These are phyloP conservation scores for Iris pallida DNA, from an alignment of 116 monocot genomes.

Conservation along the genomic window DNA sequence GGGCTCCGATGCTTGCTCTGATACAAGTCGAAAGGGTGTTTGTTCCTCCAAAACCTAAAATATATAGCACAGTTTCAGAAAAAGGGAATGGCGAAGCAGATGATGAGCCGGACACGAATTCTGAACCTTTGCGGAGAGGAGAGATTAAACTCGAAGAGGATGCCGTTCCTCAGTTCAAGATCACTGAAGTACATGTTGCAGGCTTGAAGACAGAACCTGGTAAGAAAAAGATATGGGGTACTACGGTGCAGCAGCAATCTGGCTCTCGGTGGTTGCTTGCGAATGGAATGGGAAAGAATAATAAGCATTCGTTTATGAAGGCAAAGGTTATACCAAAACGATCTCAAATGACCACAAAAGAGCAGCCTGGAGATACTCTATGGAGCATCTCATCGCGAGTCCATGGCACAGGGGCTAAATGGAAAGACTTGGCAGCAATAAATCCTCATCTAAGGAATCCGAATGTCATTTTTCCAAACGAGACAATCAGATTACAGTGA, in stretches of 20 bases:
- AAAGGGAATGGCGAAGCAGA: slow-evolving; percentile 26
- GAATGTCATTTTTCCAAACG: slow-evolving; percentile 51
- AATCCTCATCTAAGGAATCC: slow-evolving; percentile 60
- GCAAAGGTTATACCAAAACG: slow-evolving; percentile 47
- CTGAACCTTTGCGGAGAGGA: slow-evolving; percentile 6
- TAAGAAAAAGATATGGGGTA: slow-evolving; percentile 69
- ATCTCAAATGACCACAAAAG: slow-evolving; percentile 33
- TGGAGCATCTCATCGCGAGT: slow-evolving; percentile 94
- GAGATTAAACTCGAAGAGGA: slow-evolving; percentile 53
- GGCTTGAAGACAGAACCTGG: slow-evolving; percentile 77
- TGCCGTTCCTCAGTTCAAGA: slow-evolving; percentile 61
- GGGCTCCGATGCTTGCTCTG: slow-evolving; percentile 59
- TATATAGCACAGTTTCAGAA: slow-evolving; percentile 38
- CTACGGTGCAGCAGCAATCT: slow-evolving; percentile 54
- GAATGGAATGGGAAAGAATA: slow-evolving; percentile 87
- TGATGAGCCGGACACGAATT: slow-evolving; percentile 8
- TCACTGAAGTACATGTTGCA: slow-evolving; percentile 87
- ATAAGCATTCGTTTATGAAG: slow-evolving; percentile 81
- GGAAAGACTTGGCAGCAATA: slow-evolving; percentile 44
- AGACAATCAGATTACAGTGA: slow-evolving; percentile 36
- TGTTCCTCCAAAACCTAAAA: slow-evolving; percentile 47
- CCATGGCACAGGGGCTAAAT: slow-evolving; percentile 45
- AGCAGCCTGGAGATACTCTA: slow-evolving; percentile 60
- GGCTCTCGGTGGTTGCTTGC: slow-evolving; percentile 98
- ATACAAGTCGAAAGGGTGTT: slow-evolving; percentile 59